Base-by-base conservation (phyloP, 768 basidiomycete genomes). In the Artomyces pyxidatus region DNA sequence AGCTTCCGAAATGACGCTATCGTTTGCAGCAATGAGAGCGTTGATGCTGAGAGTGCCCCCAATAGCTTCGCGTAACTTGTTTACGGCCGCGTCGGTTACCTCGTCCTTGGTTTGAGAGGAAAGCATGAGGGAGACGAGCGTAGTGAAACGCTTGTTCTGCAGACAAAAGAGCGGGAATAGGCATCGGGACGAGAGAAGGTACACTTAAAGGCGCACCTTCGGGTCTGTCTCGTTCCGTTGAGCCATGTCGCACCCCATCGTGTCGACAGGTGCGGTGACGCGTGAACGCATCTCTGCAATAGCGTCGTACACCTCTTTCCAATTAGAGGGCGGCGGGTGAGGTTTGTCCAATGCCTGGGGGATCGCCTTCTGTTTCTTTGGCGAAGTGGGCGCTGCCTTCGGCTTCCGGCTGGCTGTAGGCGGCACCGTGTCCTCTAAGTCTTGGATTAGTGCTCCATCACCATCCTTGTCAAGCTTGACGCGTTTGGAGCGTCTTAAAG, bases 51-150 rank as follows among this genome's bases (percentile, higher is more conserved):
- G 63, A n/a, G 78, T 82, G 0, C 89, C 90, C 1, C 89, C 88
- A 3, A 99, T 63, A 0, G 81, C 78, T 2, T 63, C 60, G 16
- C 91, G 82, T 2, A 97, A 74, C 51, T 84, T 87, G 2, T 68
- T 61, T 1, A 94, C 78, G 0, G 94, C 94, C 0, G 83, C 78
- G 48, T 87, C 79, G 0, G 87, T 91, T 16, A 92, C 84, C 58
- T 88, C 81, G 61, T 95, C 93, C 59, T 94, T 97, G 4, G 95
- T 97, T 63, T 98, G 95, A 2, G 91, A 91, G 9, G 88, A 92
- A 2, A 98, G 76, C 91, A 97, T 96, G 39, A 99, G 73, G 3
- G 93, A 90, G 6, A 99, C 78, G 19, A 99, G 80, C 4, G 85
- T 89, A 8, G 88, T 75, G 51, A 90, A 87, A 2, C 94, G 83